These are phyloP conservation scores for Phoma sp. DNA, from an alignment of 2,329 filamentous ascomycete species.

Conservation along the genomic window DNA sequence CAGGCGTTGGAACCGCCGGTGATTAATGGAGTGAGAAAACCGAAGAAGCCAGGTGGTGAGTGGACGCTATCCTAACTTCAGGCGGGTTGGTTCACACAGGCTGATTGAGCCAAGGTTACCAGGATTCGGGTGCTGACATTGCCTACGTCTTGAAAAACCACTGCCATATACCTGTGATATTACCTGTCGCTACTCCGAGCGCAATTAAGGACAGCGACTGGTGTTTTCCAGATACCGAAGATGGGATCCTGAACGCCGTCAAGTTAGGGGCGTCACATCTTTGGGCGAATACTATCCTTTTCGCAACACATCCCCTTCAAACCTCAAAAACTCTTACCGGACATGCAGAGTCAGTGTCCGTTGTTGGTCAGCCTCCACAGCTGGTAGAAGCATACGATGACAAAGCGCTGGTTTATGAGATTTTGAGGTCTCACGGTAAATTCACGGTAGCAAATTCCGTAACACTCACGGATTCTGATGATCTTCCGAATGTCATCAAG, in stretches of 20 bases:
- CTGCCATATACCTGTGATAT: conserved; percentile 44
- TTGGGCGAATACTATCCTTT: conserved; percentile 1
- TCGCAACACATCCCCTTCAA: background rate
- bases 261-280: conserved; percentile 1
- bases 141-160: conserved; percentile 50
- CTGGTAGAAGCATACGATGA: conserved; percentile 60
- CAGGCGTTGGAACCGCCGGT: conserved; percentile 58
- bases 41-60: conserved; percentile 57
- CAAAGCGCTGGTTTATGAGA: conserved; percentile 58
- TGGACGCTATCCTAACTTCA: background rate
- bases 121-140: conserved; percentile 59
- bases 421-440: conserved; percentile 46
- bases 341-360: conserved; percentile 34
- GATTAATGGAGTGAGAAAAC: conserved; percentile 58
- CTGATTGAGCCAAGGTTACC: conserved; percentile 50
- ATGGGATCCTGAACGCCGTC: background rate
- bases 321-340: background rate
- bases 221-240: conserved; percentile 4
- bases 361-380: conserved; percentile 58
- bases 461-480: background rate
- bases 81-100: background rate
- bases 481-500: conserved; percentile 30
- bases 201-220: background rate
- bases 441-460: conserved; percentile 33
- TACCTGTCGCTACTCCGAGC: conserved; percentile 27